Evolutionary conservation across 441 rosid genomes (phyloP).

Genomic region (Omphalea diandra): DNA sequence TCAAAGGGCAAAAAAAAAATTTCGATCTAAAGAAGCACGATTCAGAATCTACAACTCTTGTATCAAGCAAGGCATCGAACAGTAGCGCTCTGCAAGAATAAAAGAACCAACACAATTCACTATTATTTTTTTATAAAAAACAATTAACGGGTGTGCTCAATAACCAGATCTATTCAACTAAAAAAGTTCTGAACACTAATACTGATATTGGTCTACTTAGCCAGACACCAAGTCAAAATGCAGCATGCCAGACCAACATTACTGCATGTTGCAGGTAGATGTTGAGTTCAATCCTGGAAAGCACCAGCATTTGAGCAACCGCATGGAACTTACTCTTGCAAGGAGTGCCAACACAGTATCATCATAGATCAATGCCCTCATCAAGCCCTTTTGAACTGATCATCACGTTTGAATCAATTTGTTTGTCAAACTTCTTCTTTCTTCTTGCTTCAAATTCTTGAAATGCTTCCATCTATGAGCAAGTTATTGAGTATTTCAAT

Average conservation of each 20-base stretch:
- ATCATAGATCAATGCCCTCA: constrained; percentile 81
- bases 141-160: too few relatives aligned
- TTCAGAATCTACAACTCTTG: constrained; percentile 12
- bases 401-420: constrained; percentile 95
- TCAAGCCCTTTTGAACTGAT: constrained; percentile 90
- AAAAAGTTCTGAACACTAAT: not conserved
- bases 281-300: too few relatives aligned
- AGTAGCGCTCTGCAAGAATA: too few relatives aligned
- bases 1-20: not conserved
- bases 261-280: too few relatives aligned
- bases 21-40: constrained; percentile 1
- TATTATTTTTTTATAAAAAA: too few relatives aligned
- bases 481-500: constrained; percentile 9
- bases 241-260: not conserved
- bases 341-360: not conserved
- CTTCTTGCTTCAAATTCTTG: constrained; percentile 86
- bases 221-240: not conserved
- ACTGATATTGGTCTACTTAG: too few relatives aligned
- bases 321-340: constrained; percentile 19
- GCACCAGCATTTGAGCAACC: not conserved
- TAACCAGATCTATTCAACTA: too few relatives aligned
- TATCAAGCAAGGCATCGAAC: not conserved
- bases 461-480: constrained; percentile 81
- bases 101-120: too few relatives aligned
- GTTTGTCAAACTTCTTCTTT: constrained; percentile 93